Conservation (phyloP, 208 protist genomes). For the Herpetomonas tarakana region DNA sequence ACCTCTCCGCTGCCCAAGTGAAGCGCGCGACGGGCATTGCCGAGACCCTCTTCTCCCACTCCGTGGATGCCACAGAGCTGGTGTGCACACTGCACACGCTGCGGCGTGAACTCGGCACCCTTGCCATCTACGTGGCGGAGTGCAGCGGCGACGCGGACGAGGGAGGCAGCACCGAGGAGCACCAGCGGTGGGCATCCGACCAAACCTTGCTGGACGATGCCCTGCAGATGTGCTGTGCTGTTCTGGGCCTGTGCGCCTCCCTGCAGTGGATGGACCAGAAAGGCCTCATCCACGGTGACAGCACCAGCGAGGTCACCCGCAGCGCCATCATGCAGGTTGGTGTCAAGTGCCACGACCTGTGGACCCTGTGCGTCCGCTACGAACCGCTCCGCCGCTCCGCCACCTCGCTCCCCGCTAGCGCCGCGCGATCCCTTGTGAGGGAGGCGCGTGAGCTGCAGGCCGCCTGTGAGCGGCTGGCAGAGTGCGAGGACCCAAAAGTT, state of each 20-base stretch:
- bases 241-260: conserved; percentile 45
- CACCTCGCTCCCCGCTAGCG: conserved; percentile 20
- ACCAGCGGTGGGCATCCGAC: neutral
- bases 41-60: conserved; percentile 67
- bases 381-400: conserved; percentile 29
- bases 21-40: conserved; percentile 64
- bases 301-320: conserved; percentile 13
- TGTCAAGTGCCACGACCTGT: conserved; percentile 41
- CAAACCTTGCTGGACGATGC: conserved; percentile 34
- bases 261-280: conserved; percentile 61
- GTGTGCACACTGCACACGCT: conserved; percentile 34
- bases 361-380: conserved; percentile 41
- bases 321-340: conserved; percentile 39
- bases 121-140: conserved; percentile 28
- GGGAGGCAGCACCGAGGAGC: conserved; percentile 3
- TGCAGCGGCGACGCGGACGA: conserved; percentile 14
- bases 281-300: neutral
- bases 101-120: conserved; percentile 29
- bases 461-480: conserved; percentile 24
- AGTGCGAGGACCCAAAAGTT: conserved; percentile 8
- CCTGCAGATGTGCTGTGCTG: conserved; percentile 42
- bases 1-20: conserved; percentile 83
- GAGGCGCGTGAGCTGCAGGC: conserved; percentile 18
- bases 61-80: conserved; percentile 30
- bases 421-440: conserved; percentile 15